Evolutionary conservation across 148 eudicot species (phyloP).

Genomic region (Cornus controversa): DNA sequence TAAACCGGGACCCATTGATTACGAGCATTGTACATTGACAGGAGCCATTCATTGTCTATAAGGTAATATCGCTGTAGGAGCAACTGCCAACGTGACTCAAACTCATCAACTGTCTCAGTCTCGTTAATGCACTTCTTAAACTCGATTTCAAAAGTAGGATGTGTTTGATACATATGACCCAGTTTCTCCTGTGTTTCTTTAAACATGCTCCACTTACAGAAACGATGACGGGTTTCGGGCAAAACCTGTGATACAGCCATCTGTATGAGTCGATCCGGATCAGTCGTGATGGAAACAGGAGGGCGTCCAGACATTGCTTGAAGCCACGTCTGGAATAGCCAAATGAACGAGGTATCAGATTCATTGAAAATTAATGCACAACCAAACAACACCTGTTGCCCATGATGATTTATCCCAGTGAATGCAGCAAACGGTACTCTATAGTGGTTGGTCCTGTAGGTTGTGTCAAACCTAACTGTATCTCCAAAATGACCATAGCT

Average conservation of each 20-base stretch:
- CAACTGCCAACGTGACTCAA: too few species aligned
- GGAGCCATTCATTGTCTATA: too few species aligned
- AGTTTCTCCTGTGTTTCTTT: constrained; percentile 25
- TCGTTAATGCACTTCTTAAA: constrained; percentile 26
- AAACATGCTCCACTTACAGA: constrained; percentile 26
- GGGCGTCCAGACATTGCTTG: constrained; percentile 22
- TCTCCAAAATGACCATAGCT: constrained; percentile 32
- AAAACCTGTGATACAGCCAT: constrained; percentile 19
- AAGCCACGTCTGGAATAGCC: constrained; percentile 33
- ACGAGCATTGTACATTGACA: too few species aligned
- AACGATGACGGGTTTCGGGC: constrained; percentile 26
- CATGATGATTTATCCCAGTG: constrained; percentile 29
- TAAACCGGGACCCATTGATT: too few species aligned
- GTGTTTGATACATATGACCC: constrained; percentile 19
- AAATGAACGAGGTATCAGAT: constrained; percentile 18
- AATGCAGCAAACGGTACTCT: constrained; percentile 27
- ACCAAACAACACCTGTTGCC: constrained; percentile 25
- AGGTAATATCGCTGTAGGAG: too few species aligned
- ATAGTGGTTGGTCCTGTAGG: constrained; percentile 21
- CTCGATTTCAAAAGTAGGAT: constrained; percentile 21
- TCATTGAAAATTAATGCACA: constrained; percentile 24
- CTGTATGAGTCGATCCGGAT: constrained; percentile 25
- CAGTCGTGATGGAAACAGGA: constrained; percentile 29
- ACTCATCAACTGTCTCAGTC: too few species aligned
- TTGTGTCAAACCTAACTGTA: constrained; percentile 24